Evolutionary conservation across 148 eudicot genomes (phyloP), one percentile per base, ranked within the genome.

Genomic region (Suaeda aralocaspica): DNA sequence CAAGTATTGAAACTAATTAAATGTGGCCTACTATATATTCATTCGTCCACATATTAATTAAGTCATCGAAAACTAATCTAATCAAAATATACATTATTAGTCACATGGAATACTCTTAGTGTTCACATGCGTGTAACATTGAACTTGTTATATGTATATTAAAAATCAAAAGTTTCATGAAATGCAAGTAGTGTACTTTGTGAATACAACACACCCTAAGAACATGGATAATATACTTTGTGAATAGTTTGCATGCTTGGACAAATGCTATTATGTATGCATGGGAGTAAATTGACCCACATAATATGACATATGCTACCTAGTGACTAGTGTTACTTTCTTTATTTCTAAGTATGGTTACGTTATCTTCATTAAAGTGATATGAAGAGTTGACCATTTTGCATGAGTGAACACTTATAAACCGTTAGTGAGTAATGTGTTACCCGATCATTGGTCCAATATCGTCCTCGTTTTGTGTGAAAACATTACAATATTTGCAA

Each of bases 371-470:
- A 14, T 64, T 53, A 61, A 77, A 68, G 77, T 73, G 70, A 73
- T 63, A 62, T 33, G 26, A 42, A 62, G 70, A 73, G 76, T 78
- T 78, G 81, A 78, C 81, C 69, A 78, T 60, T 63, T 15, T 77
- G 68, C 58, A 53, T 77, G 49, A 67, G 25, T 52, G 62, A 77
- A 60, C 80, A 53, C 69, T 67, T 60, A 6, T 6, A 59, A 51
- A 72, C 76, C 68, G 34, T 67, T 77, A 45, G 75, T 71, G 67
- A 61, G 50, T n/a, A 8, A 72, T 65, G 58, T 71, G 75, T 67
- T 58, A 10, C 21, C 28, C 49, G 4, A 39, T 72, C 53, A 77
- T 77, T 77, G 80, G 73, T 33, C 62, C 26, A 2, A 59, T 15
- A 66, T 71, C 72, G 56, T 71, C 72, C 25, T 77, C 57, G 69